Conservation (phyloP, 2,329 filamentous ascomycete genomes). For the Phaeosphaeria sp. region DNA sequence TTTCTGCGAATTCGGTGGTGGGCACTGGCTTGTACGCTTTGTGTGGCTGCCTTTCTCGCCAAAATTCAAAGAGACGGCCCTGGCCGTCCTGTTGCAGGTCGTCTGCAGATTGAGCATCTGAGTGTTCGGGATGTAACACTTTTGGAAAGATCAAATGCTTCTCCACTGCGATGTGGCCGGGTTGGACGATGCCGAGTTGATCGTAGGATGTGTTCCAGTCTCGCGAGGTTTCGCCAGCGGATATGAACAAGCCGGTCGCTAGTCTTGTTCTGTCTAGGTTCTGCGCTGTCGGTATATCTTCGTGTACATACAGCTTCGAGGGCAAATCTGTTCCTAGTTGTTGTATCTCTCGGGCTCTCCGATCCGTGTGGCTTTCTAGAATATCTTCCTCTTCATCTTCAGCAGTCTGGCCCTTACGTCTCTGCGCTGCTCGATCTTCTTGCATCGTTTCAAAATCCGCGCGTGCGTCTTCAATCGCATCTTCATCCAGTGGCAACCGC, state of each 20-base stretch:
- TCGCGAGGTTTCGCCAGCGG: not conserved
- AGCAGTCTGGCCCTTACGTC: not conserved
- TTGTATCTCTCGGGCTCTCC: not conserved
- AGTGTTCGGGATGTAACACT: no score
- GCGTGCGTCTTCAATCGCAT: no score
- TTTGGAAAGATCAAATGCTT: not conserved
- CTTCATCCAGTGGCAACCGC: no score
- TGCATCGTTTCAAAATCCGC: no score
- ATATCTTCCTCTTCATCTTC: not conserved
- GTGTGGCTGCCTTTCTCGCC: not conserved
- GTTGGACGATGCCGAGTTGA: not conserved
- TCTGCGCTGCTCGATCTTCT: not conserved
- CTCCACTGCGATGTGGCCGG: not conserved
- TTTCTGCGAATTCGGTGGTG: not conserved
- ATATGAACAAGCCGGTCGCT: not conserved
- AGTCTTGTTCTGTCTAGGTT: not conserved
- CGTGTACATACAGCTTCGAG: not conserved
- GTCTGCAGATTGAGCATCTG: not conserved
- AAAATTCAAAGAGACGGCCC: not conserved
- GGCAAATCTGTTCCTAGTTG: not conserved
- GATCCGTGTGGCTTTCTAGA: not conserved
- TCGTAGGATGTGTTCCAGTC: conserved; percentile 3
- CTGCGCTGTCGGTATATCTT: not conserved
- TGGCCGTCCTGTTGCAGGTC: not conserved
- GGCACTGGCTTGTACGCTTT: not conserved